These are phyloP conservation scores for Sporothrix protearum DNA, from an alignment of 2,329 filamentous ascomycete genomes.

Conservation along the genomic window DNA sequence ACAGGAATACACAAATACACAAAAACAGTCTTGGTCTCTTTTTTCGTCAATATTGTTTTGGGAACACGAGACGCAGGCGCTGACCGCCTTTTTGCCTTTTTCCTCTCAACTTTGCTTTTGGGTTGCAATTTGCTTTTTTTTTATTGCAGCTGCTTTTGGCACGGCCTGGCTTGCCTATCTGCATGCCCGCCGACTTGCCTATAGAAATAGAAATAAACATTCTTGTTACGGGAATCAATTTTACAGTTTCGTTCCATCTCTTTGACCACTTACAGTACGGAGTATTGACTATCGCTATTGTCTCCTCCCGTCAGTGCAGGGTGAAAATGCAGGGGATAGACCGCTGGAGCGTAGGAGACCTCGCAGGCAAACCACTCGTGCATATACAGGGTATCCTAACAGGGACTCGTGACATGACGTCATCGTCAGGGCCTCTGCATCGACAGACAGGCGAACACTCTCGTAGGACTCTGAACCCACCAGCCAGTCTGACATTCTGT, in stretches of 20 bases:
- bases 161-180: background rate
- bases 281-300: background rate
- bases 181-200: background rate
- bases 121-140: background rate
- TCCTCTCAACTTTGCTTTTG: background rate
- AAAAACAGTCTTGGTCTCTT: background rate
- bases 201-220: conserved; percentile 2
- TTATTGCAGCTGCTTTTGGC: background rate
- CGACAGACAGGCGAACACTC: background rate
- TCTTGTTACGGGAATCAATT: background rate
- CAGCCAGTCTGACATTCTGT: background rate
- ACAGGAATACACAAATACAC: background rate
- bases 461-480: background rate
- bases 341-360: background rate
- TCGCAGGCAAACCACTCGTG: no score
- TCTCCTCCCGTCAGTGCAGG: background rate
- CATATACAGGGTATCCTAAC: background rate
- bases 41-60: background rate
- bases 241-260: background rate
- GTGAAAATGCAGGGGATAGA: background rate
- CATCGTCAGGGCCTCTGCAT: background rate
- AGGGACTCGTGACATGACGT: conserved; percentile 6
- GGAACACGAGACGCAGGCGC: background rate
- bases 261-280: background rate
- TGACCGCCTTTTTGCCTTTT: conserved; percentile 13